Conservation (phyloP, 1,284 basidiomycete species). For the Microbotryomycetes sp. region DNA sequence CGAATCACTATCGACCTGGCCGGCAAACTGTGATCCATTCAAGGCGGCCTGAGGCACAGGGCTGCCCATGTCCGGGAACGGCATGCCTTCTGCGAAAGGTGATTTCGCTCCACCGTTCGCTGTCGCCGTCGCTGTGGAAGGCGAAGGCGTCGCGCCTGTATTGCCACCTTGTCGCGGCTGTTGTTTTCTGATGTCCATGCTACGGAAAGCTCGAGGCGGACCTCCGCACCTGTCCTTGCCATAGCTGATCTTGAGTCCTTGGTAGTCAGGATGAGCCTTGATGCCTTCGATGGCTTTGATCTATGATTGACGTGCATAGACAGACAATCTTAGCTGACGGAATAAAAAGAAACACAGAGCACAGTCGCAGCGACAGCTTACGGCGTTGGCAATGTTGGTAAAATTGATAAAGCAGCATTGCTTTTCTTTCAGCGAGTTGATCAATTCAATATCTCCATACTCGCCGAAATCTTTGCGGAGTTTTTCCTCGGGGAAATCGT, state of each 20-base stretch:
- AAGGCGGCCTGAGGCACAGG: background rate
- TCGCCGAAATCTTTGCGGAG: conserved; percentile 82
- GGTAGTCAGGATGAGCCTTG: conserved; percentile 51
- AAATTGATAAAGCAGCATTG: conserved; percentile 92
- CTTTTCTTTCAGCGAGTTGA: conserved; percentile 93
- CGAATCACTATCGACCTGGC: background rate
- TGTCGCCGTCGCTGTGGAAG: background rate
- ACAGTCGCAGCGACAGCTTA: no score
- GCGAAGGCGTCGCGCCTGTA: background rate
- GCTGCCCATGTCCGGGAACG: background rate
- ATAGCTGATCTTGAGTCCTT: conserved; percentile 51
- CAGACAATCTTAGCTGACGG: no score
- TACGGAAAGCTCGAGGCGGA: conserved; percentile 17
- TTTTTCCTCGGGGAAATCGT: conserved; percentile 73
- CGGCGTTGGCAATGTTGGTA: conserved; percentile 76
- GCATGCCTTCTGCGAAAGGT: background rate
- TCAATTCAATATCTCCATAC: conserved; percentile 87
- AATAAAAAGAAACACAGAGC: no score
- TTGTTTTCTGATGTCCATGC: background rate
- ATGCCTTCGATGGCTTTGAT: conserved; percentile 92
- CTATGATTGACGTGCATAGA: background rate
- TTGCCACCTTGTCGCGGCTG: background rate
- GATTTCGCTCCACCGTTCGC: background rate
- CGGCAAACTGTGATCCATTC: background rate
- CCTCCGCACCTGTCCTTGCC: conserved; percentile 86